Conservation (phyloP, 2,329 filamentous ascomycete genomes). For the Mollisiaceae sp. region DNA sequence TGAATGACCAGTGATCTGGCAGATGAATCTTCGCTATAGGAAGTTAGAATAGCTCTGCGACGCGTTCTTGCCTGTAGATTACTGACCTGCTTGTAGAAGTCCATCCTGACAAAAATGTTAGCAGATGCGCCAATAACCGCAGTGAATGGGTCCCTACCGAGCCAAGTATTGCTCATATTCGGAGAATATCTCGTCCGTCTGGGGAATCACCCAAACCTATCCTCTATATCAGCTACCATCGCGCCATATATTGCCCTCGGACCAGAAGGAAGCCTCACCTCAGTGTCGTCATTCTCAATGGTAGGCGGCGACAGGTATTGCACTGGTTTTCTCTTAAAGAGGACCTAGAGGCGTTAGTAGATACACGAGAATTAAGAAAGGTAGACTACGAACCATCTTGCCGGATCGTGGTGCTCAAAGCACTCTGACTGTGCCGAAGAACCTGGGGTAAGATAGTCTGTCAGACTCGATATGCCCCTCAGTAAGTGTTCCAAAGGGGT, state of each 20-base stretch:
- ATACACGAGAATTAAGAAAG: not conserved
- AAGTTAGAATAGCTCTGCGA: constrained; percentile 35
- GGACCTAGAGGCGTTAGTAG: constrained; percentile 63
- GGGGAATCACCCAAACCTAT: constrained; percentile 89
- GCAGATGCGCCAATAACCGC: constrained; percentile 26
- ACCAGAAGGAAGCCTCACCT: constrained; percentile 61
- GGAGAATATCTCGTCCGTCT: constrained; percentile 88
- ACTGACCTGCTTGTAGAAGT: constrained; percentile 89
- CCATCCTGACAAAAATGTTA: constrained; percentile 64
- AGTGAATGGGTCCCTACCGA: constrained; percentile 60
- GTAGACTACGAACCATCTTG: constrained; percentile 37
- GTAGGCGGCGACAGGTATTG: constrained; percentile 74
- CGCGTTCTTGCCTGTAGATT: constrained; percentile 14
- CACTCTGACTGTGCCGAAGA: constrained; percentile 24
- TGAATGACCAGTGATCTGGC: constrained; percentile 93
- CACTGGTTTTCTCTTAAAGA: constrained; percentile 96
- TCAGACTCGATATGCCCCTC: constrained; percentile 35
- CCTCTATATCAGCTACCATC: constrained; percentile 31
- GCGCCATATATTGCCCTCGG: constrained; percentile 22
- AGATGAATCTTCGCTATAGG: constrained; percentile 76
- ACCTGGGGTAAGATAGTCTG: constrained; percentile 31
- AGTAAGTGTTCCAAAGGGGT: constrained; percentile 15
- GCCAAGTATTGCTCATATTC: constrained; percentile 88
- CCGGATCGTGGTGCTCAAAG: constrained; percentile 25
- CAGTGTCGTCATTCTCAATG: constrained; percentile 79